Evolutionary conservation across 108 stramenopile genomes (phyloP).

Genomic region (Pelagomonas calceolata): DNA sequence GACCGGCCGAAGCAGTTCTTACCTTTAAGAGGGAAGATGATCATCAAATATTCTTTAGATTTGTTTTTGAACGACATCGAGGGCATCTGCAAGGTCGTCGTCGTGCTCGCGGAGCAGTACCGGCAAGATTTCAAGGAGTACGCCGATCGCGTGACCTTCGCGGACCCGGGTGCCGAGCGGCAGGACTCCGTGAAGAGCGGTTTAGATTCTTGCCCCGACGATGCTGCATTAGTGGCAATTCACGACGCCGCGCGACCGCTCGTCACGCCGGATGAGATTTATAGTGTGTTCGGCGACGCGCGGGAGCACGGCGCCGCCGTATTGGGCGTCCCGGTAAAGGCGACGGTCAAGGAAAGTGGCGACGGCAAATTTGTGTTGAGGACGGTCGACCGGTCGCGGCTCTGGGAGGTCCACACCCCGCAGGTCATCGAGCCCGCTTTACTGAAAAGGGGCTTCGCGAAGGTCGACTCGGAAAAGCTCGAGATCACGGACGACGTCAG

Average conservation of each 20-base stretch:
- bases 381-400: conserved; percentile 66
- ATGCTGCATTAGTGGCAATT: conserved; percentile 51
- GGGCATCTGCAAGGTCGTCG: conserved; percentile 57
- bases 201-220: conserved; percentile 27
- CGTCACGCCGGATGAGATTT: conserved; percentile 67
- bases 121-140: conserved; percentile 64
- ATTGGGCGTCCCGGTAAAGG: conserved; percentile 87
- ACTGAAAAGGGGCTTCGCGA: conserved; percentile 60
- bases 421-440: conserved; percentile 64
- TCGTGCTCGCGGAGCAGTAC: conserved; percentile 78
- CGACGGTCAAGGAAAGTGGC: conserved; percentile 81
- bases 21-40: conserved; percentile 53
- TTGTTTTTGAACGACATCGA: conserved; percentile 57
- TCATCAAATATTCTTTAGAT: conserved; percentile 75
- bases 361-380: conserved; percentile 56
- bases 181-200: conserved; percentile 86
- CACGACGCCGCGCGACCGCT: conserved; percentile 85
- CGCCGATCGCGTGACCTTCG: conserved; percentile 61
- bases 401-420: conserved; percentile 66
- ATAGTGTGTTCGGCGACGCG: conserved; percentile 57
- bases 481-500: conserved; percentile 90
- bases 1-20: conserved; percentile 84
- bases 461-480: conserved; percentile 58
- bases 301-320: conserved; percentile 72
- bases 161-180: conserved; percentile 78